Base-by-base conservation (phyloP, 1,139 yeast genomes). In the Pichia kudriavzevii region DNA sequence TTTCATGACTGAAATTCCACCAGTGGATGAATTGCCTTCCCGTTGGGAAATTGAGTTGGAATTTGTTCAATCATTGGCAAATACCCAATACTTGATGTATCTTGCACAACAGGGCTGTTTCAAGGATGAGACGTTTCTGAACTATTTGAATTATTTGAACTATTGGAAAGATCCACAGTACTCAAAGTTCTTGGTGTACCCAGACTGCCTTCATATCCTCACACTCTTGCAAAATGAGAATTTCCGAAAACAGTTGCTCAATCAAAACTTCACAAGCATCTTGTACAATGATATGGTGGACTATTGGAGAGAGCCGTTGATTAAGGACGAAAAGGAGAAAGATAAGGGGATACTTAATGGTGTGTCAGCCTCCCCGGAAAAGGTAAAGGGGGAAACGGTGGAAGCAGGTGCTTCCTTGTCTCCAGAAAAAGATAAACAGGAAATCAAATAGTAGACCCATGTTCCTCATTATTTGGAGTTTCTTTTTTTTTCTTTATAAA, bases 1-100 rank as follows among this genome's bases (percentile, higher is more conserved):
- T n/a, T n/a, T n/a, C n/a, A 29, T 24, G 32, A 7, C 24, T n/a
- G 27, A 18, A 7, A 30, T 30, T 10, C 26, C 22, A 8, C 19
- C 15, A 17, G 15, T 15, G 14, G 49, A 50, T 27, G 60, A 58
- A 25, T 64, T 79, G 19, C 91, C 93, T 11, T 72, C 81, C 9
- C 58, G 93, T 45, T 82, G 88, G 83, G 94, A 82, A 49, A 74
- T 81, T 22, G 94, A 81, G 50, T 66, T 81, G 22, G 94, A 81
- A 53, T 83, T 82, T 56, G 84, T 82, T 6, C 94, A 82, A 56
- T 75, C 88, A n/a, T 64, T 82, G 32, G 75, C 88, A 14, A 83
- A 82, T 53, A 77, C 84, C 28, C 87, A 76, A 55, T 82, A 83
- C 48, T 63, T 83, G 40, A 75, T 78, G 49, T 80, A 72, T 48